Base-by-base conservation (phyloP, 768 basidiomycete species). In the Gymnopilus dilepis region DNA sequence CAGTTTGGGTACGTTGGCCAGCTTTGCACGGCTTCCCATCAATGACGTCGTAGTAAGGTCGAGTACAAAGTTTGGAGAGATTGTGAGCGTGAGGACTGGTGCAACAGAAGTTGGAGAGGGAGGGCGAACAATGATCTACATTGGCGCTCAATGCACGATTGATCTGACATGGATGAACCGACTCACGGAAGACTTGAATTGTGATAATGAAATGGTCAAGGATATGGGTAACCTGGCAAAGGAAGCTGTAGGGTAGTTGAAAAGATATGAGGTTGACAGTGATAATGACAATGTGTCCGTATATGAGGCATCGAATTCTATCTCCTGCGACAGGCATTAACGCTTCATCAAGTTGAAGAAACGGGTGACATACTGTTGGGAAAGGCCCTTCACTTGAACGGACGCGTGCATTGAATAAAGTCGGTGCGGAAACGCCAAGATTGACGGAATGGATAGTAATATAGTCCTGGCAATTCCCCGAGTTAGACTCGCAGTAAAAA, bases 1-100 rank as follows among this genome's bases (percentile, higher is more conserved):
- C 15, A 99, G 80, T 74, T 99, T 99, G 24, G 97, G 97, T 1
- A 99, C 92, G 70, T 99, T 95, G 61, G 94, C 95, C 1, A 99
- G 83, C 76, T 98, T 97, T n/a, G 97, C 96, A 45, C 97, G 88
- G 65, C 93, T 95, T 19, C 97, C 97, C 80, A 99, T 89, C 4
- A 98, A 83, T 26, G 95, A 98, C 6, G 89, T 94, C 11, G 94
- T 95, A 52, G 89, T 86, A 42, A 99, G 81, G 67, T 91, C 87
- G 19, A 99, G 86, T 15, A 86, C 86, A 69, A 99, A 97, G 69
- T 93, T 88, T 1, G 94, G 91, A 24, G 91, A 86, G 21, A 99
- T 84, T 30, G 86, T 86, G 34, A 97, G 71, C 0, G 87, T 86
- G 59, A 97, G 65, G 63, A 82, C 80, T 54, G 93, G 85, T 66